Percentiles rank a stretch among this genome's conserved stretches.
Evolutionary conservation across 2,329 filamentous ascomycete genomes (phyloP).

Genomic region (Hymenoscyphus infarciens): DNA sequence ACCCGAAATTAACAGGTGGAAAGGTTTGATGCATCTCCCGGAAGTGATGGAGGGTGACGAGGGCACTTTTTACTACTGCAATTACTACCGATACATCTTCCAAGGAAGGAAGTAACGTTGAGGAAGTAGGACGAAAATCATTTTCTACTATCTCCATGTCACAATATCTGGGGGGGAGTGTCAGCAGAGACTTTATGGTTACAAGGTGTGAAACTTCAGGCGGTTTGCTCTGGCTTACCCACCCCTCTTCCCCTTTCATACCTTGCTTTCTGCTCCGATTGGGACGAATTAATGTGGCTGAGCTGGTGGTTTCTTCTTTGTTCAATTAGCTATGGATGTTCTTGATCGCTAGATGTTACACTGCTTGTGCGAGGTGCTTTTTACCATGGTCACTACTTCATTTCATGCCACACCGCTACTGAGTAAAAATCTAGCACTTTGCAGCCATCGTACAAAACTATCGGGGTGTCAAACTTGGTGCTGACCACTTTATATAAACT

Average conservation of each 20-base stretch:
- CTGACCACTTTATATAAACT: background rate
- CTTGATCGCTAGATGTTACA: background rate
- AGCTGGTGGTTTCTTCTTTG: background rate
- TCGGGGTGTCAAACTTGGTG: background rate
- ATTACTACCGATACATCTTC: conserved; percentile 6
- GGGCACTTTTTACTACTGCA: background rate
- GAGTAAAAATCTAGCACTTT: background rate
- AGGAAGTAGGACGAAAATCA: background rate
- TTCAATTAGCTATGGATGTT: background rate
- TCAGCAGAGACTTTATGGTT: background rate
- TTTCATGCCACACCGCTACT: background rate
- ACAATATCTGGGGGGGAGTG: background rate
- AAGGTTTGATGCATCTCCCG: background rate
- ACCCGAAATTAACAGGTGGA: background rate
- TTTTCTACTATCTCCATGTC: background rate
- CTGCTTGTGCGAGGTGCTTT: background rate
- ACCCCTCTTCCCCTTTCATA: too few relatives aligned
- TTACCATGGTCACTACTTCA: background rate
- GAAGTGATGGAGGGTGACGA: background rate
- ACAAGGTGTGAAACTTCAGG: too few relatives aligned
- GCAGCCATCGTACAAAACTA: background rate
- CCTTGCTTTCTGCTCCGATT: background rate
- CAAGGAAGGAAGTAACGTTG: background rate
- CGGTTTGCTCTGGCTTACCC: too few relatives aligned
- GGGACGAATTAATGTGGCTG: background rate